Evolutionary conservation across 179 eudicot genomes (phyloP).

Genomic region (Beta corolliflora): DNA sequence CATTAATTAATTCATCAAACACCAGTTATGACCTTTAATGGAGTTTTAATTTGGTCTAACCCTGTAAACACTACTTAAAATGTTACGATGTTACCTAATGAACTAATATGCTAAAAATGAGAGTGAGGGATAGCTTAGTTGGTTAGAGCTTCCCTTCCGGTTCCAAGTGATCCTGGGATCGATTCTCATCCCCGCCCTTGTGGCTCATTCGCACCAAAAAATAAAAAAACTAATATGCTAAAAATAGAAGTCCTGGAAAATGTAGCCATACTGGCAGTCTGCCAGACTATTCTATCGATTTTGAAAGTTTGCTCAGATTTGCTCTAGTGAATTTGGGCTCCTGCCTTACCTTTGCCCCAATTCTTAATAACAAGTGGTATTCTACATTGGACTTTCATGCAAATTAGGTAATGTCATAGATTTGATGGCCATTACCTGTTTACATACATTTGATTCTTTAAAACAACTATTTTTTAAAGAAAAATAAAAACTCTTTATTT

Average conservation of each 20-base stretch:
- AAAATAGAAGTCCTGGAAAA: background rate
- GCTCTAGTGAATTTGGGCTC: background rate
- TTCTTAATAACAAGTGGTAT: background rate
- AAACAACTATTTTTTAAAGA: background rate
- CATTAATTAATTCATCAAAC: too few relatives aligned
- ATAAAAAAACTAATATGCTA: background rate
- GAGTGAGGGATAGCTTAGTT: too few relatives aligned
- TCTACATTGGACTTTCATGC: background rate
- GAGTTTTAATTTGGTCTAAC: too few relatives aligned
- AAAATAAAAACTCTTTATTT: too few relatives aligned
- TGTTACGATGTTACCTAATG: too few relatives aligned
- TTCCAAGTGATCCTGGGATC: too few relatives aligned
- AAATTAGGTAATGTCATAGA: conserved; percentile 1
- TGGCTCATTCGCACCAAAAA: too few relatives aligned
- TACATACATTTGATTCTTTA: background rate
- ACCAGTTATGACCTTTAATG: too few relatives aligned
- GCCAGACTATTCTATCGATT: background rate
- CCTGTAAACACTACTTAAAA: too few relatives aligned
- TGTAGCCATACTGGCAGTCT: too few relatives aligned
- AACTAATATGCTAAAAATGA: background rate
- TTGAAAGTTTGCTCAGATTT: background rate
- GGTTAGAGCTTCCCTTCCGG: too few relatives aligned
- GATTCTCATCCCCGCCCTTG: too few relatives aligned
- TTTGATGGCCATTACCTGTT: background rate
- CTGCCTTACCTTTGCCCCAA: background rate